Evolutionary conservation across 257 asterid species (phyloP).

Genomic region (Penstemon davidsonii): DNA sequence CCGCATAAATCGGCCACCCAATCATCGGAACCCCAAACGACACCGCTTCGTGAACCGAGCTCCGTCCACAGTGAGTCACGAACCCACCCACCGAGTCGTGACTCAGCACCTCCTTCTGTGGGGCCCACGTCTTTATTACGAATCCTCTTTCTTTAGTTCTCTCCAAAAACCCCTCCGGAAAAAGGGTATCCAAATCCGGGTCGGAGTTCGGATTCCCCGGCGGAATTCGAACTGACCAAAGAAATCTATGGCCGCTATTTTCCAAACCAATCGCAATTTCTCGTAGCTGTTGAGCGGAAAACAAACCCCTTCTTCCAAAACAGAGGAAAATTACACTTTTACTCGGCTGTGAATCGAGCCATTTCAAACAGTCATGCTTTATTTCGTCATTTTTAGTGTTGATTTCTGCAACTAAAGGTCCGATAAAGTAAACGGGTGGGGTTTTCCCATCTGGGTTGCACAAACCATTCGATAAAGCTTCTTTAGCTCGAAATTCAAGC

Average conservation of each 20-base stretch:
- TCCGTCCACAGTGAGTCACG: slow-evolving; percentile 49
- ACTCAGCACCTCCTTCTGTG: slow-evolving; percentile 36
- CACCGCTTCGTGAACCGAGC: slow-evolving; percentile 41
- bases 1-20: slow-evolving; percentile 48
- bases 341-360: slow-evolving; percentile 62
- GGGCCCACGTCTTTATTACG: slow-evolving; percentile 43
- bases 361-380: slow-evolving; percentile 42
- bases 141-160: slow-evolving; percentile 34
- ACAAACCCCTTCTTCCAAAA: slow-evolving; percentile 55
- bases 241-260: slow-evolving; percentile 47
- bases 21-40: slow-evolving; percentile 43
- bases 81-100: slow-evolving; percentile 44
- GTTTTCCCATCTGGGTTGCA: slow-evolving; percentile 40
- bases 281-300: slow-evolving; percentile 40
- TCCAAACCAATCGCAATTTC: slow-evolving; percentile 62
- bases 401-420: slow-evolving; percentile 35
- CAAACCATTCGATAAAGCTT: slow-evolving; percentile 36
- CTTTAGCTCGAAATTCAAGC: slow-evolving; percentile 32
- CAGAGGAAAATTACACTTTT: slow-evolving; percentile 54
- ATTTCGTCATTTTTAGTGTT: not conserved
- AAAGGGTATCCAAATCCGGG: slow-evolving; percentile 29
- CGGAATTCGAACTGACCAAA: slow-evolving; percentile 56
- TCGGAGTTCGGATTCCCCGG: slow-evolving; percentile 27
- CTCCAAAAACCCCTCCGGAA: slow-evolving; percentile 40
- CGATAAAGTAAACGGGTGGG: slow-evolving; percentile 51